These are phyloP conservation scores for Suillus clintonianus DNA, from an alignment of 768 basidiomycete genomes.

Conservation along the genomic window DNA sequence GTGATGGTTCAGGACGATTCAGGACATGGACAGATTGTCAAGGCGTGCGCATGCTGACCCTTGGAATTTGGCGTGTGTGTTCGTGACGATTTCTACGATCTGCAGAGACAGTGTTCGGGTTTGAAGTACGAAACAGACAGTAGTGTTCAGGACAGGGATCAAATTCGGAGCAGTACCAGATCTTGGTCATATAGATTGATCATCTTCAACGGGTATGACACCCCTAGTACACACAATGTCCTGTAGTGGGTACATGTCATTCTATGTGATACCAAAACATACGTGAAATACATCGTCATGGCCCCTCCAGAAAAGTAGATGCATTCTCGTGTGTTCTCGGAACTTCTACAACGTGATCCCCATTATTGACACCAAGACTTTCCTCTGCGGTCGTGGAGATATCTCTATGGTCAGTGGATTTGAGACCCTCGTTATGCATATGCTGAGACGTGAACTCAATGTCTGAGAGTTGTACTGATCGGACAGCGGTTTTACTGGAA, in stretches of 20 bases:
- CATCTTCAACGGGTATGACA: too few relatives aligned
- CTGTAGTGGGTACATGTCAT: neutral
- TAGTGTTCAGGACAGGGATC: too few relatives aligned
- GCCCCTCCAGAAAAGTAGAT: too few relatives aligned
- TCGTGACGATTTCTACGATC: too few relatives aligned
- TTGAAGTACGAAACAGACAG: too few relatives aligned
- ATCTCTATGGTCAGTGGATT: neutral
- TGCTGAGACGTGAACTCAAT: constrained; percentile 23
- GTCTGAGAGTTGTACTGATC: constrained; percentile 19
- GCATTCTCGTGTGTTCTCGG: neutral
- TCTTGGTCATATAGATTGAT: too few relatives aligned
- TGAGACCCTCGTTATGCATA: neutral
- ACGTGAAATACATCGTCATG: neutral
- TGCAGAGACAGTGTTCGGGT: too few relatives aligned
- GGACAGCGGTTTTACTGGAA: constrained; percentile 9
- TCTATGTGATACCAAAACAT: neutral
- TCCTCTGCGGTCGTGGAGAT: neutral
- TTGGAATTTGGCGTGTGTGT: too few relatives aligned
- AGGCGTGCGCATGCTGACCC: too few relatives aligned
- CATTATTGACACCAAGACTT: neutral
- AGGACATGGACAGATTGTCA: too few relatives aligned
- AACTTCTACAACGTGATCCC: neutral
- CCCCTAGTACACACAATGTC: neutral
- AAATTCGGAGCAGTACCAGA: too few relatives aligned
- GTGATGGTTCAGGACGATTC: too few relatives aligned